These are phyloP conservation scores for Dissophora globulifera DNA, from an alignment of 192 early-diverging fungal species.

Conservation along the genomic window DNA sequence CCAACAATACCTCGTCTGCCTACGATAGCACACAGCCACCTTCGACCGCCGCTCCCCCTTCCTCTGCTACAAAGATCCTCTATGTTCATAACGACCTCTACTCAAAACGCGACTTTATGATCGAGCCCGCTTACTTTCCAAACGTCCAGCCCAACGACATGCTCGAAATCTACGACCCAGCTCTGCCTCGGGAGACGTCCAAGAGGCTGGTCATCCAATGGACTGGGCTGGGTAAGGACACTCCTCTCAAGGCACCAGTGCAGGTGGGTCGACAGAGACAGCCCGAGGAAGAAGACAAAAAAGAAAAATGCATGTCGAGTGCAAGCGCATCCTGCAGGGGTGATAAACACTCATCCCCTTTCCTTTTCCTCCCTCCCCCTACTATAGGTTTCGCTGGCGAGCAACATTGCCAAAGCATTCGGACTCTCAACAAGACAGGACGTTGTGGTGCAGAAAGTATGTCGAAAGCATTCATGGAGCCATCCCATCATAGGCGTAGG, in stretches of 20 bases:
- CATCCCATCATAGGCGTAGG: too few relatives aligned
- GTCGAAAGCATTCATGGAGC: background rate
- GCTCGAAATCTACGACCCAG: conserved; percentile 67
- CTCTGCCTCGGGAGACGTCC: conserved; percentile 20
- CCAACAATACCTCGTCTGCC: background rate
- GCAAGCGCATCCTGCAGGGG: too few relatives aligned
- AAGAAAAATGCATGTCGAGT: too few relatives aligned
- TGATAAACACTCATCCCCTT: too few relatives aligned
- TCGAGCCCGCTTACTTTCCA: conserved; percentile 77
- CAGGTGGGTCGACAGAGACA: conserved; percentile 59
- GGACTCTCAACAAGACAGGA: conserved; percentile 67
- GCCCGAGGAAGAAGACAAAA: too few relatives aligned
- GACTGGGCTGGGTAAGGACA: conserved; percentile 60
- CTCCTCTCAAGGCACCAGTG: conserved; percentile 61
- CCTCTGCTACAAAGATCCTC: conserved; percentile 37
- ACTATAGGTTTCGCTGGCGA: conserved; percentile 79
- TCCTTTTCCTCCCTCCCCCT: too few relatives aligned
- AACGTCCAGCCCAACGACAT: conserved; percentile 69
- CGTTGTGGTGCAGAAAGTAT: conserved; percentile 72
- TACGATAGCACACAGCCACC: conserved; percentile 2
- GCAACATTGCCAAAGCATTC: conserved; percentile 74
- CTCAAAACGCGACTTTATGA: conserved; percentile 70
- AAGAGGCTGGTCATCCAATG: conserved; percentile 66
- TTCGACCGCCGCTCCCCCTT: conserved; percentile 10
- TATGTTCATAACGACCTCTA: conserved; percentile 68